Conservation (phyloP, 2,329 filamentous ascomycete genomes). For the Aspergillus sergii region DNA sequence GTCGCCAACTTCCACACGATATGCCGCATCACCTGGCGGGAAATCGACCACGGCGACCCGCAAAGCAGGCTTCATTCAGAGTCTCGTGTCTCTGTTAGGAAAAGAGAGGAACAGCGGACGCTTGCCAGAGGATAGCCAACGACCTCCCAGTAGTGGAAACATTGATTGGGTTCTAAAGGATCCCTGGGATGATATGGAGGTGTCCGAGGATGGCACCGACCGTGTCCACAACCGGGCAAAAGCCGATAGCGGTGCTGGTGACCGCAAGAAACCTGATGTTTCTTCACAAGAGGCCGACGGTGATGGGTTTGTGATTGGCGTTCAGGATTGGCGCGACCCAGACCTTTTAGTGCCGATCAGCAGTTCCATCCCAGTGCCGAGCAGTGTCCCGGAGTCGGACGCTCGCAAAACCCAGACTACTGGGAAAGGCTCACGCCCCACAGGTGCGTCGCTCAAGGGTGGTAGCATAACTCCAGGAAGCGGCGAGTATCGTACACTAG, state of each 20-base stretch:
- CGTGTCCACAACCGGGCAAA: constrained; percentile 20
- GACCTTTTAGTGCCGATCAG: constrained; percentile 61
- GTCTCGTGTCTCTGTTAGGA: constrained; percentile 49
- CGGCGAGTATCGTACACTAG: constrained; percentile 65
- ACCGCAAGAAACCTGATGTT: constrained; percentile 26
- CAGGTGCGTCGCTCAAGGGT: constrained; percentile 54
- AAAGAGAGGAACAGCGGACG: constrained; percentile 34
- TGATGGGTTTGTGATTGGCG: constrained; percentile 77
- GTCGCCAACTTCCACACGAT: constrained; percentile 36
- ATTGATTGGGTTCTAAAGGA: constrained; percentile 73
- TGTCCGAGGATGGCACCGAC: constrained; percentile 9
- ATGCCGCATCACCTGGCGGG: constrained; percentile 20
- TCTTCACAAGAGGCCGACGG: constrained; percentile 37
- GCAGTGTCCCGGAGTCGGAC: constrained; percentile 26
- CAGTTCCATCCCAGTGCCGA: constrained; percentile 27
- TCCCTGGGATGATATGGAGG: constrained; percentile 61
- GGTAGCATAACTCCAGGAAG: constrained; percentile 73
- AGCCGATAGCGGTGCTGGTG: constrained; percentile 14
- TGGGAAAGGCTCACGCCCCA: constrained; percentile 33
- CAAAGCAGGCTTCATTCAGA: constrained; percentile 43
- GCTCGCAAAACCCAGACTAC: constrained; percentile 32
- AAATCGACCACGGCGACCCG: constrained; percentile 21
- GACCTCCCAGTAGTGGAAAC: constrained; percentile 72
- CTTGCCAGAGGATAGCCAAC: constrained; percentile 55
- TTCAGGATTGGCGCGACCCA: constrained; percentile 83